These are phyloP conservation scores for Penicillium janthinellum DNA, from an alignment of 2,329 filamentous ascomycete genomes.

Conservation along the genomic window DNA sequence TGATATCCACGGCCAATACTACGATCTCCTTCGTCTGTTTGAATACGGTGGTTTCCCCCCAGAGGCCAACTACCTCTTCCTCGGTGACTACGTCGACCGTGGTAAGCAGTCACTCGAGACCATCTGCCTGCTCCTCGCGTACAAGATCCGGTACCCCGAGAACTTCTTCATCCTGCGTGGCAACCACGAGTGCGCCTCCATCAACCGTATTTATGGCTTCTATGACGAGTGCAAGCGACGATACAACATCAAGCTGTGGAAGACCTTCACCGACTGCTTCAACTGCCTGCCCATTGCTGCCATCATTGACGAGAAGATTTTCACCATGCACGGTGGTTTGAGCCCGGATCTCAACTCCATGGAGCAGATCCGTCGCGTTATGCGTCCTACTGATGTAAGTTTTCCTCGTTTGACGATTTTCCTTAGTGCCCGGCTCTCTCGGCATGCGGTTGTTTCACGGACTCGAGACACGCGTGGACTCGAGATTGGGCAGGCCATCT, in stretches of 20 bases:
- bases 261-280: conserved; percentile 99
- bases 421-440: neutral
- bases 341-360: conserved; percentile 98
- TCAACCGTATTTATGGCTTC: conserved; percentile 99
- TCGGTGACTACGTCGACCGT: conserved; percentile 97
- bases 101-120: conserved; percentile 99
- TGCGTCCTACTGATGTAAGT: conserved; percentile 97
- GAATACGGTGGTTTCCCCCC: conserved; percentile 98
- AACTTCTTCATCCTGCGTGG: conserved; percentile 99
- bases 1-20: conserved; percentile 99
- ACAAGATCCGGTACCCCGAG: conserved; percentile 99
- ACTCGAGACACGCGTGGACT: conserved; percentile 3
- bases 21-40: conserved; percentile 94
- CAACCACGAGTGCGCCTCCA: conserved; percentile 98
- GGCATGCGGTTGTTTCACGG: conserved; percentile 4
- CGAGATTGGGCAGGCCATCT: conserved; percentile 8
- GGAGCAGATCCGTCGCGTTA: conserved; percentile 98
- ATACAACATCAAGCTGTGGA: conserved; percentile 99
- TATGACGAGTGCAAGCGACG: conserved; percentile 99
- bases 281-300: conserved; percentile 97
- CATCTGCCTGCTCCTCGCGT: conserved; percentile 92
- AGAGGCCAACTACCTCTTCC: conserved; percentile 98
- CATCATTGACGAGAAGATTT: conserved; percentile 99
- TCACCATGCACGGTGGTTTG: conserved; percentile 98
- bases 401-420: conserved; percentile 19